Conservation (phyloP, 768 basidiomycete genomes). For the Suillus paluster region DNA sequence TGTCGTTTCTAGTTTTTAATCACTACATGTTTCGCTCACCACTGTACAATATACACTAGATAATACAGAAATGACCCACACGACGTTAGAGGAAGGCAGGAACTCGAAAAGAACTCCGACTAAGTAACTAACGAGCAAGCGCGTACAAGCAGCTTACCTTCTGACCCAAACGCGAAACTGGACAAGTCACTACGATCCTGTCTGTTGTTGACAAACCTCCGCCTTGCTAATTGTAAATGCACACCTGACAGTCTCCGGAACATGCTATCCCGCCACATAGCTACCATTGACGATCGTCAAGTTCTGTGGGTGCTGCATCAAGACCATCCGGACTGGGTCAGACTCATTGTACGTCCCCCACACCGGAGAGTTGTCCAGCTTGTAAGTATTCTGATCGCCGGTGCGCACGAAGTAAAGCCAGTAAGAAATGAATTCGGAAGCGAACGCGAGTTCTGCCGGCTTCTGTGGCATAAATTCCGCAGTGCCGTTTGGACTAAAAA, state of each 20-base stretch:
- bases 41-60: too few relatives aligned
- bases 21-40: too few relatives aligned
- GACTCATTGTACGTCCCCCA: slow-evolving; percentile 48
- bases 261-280: slow-evolving; percentile 43
- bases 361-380: slow-evolving; percentile 51
- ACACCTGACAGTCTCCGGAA: slow-evolving; percentile 43
- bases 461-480: slow-evolving; percentile 52
- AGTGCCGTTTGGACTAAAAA: slow-evolving; percentile 52
- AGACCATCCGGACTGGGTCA: slow-evolving; percentile 45
- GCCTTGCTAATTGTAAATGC: slow-evolving; percentile 41
- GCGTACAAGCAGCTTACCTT: too few relatives aligned
- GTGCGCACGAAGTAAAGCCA: slow-evolving; percentile 69
- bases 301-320: slow-evolving; percentile 42
- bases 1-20: too few relatives aligned
- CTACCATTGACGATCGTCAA: slow-evolving; percentile 42
- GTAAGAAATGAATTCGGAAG: slow-evolving; percentile 63
- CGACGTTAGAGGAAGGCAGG: too few relatives aligned
- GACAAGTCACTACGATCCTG: not conserved
- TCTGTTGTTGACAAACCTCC: slow-evolving; percentile 40
- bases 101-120: too few relatives aligned
- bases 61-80: too few relatives aligned
- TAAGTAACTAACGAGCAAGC: too few relatives aligned
- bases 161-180: too few relatives aligned
- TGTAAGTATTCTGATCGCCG: slow-evolving; percentile 58
- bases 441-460: slow-evolving; percentile 52